Evolutionary conservation across 345 rosid genomes (phyloP), one percentile per base, ranked within the genome.

Genomic region (Ceriops tagal): DNA sequence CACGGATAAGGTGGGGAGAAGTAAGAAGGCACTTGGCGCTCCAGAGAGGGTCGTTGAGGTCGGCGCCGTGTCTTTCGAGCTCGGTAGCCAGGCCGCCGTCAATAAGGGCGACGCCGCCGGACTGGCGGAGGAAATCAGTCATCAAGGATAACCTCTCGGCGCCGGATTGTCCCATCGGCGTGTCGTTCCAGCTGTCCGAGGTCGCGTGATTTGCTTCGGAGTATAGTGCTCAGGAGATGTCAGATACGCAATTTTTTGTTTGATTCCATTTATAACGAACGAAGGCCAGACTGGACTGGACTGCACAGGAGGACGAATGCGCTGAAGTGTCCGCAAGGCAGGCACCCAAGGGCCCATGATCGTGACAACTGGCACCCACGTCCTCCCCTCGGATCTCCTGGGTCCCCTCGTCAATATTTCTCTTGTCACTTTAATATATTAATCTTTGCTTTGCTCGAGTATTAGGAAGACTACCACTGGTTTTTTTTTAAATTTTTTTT

Each of bases 1-100:
- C 34, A 77, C 82, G 91, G 71, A 90, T 75, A 82, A 86, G 91
- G 70, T 86, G 84, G 74, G 92, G 84, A 60, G 90, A 87, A 20
- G 85, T 80, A 78, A 86, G 79, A 30, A 90, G 92, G 71, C 92
- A 88, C 81, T 86, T 86, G 82, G 96, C 91, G 72, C 92, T 88
- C 92, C 92, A 90, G 66, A 90, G 90, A 34, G 92, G 91, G 76
- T 90, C 92, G 58, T 86, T 88, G 69, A 90, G 92, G 80, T 90
- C 89, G 56, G 96, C 92, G 20, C 91, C 91, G 65, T 82, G 87
- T 20, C 87, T 72, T 85, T 88, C 91, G 67, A 90, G 87, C 82
- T 86, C 96, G 78, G 96, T 88, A 15, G 96, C 92, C n/a, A 90
- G 82, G 55, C 92, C 96, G 0, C 96, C 92, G 72, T 87, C 96